These are phyloP conservation scores for Populus davidiana DNA, from an alignment of 345 rosid species.

Conservation along the genomic window DNA sequence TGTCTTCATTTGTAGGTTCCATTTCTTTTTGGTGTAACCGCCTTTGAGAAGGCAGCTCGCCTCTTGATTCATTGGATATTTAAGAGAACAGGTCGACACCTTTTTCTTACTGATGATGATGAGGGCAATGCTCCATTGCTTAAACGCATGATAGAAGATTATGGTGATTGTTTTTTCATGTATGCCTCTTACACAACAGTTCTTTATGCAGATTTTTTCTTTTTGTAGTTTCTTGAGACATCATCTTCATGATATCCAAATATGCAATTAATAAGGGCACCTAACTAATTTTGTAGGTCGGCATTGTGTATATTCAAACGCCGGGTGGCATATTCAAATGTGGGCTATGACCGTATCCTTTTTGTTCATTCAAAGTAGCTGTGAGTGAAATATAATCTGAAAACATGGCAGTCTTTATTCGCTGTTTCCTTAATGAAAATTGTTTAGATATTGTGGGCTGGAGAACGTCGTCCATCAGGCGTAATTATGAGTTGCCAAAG, in stretches of 20 bases:
- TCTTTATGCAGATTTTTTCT: neutral
- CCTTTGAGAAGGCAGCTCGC: constrained; percentile 79
- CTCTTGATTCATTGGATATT: constrained; percentile 89
- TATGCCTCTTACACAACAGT: constrained; percentile 27
- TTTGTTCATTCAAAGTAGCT: neutral
- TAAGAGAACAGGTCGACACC: constrained; percentile 91
- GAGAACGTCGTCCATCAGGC: constrained; percentile 95
- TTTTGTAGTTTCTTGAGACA: constrained; percentile 9
- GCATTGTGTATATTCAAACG: constrained; percentile 76
- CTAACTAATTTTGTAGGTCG: constrained; percentile 54
- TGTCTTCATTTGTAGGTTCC: constrained; percentile 64
- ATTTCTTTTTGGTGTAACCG: constrained; percentile 90
- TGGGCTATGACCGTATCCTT: constrained; percentile 85
- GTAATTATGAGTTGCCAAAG: constrained; percentile 78
- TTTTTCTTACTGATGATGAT: constrained; percentile 81
- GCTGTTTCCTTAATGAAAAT: constrained; percentile 41
- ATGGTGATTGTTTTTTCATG: constrained; percentile 63
- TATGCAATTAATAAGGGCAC: constrained; percentile 13
- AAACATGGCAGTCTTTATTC: neutral
- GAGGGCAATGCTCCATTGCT: constrained; percentile 83
- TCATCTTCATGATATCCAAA: constrained; percentile 1
- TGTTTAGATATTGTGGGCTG: constrained; percentile 85
- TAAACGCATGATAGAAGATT: constrained; percentile 70
- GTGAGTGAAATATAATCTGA: neutral
- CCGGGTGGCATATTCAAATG: constrained; percentile 87